Evolutionary conservation across 257 asterid species (phyloP).

Genomic region (Petunia axillaris): DNA sequence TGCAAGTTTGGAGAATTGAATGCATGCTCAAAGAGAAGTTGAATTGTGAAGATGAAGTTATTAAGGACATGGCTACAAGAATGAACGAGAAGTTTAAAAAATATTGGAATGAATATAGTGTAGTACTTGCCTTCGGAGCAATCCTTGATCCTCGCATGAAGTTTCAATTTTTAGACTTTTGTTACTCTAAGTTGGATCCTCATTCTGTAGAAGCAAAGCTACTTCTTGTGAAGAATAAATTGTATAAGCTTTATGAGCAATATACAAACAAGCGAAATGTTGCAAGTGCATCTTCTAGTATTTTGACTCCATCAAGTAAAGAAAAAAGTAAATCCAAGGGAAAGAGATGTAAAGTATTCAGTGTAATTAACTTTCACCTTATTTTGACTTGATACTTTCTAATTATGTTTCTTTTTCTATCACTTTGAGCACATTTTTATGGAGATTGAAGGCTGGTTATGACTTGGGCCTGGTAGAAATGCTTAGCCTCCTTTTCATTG

Average conservation of each 20-base stretch:
- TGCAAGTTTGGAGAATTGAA: no score
- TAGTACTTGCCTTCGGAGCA: slow-evolving; percentile 1
- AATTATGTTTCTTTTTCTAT: no score
- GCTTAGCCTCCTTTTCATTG: no score
- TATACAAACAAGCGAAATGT: neutral
- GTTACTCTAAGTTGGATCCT: neutral
- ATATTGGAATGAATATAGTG: neutral
- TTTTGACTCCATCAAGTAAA: neutral
- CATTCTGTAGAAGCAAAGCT: no score
- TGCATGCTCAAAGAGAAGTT: neutral
- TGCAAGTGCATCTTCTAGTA: neutral
- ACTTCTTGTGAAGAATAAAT: neutral
- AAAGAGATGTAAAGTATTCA: neutral
- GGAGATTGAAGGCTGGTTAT: no score
- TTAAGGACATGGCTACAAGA: neutral
- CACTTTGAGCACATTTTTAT: no score
- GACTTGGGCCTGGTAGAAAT: no score
- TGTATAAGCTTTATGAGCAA: neutral
- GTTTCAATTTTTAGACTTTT: neutral
- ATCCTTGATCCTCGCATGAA: neutral
- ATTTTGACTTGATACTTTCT: no score
- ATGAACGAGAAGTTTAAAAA: neutral
- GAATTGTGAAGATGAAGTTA: neutral
- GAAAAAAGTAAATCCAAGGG: neutral
- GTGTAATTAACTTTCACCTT: neutral